Evolutionary conservation across 371 early-diverging fungal species (phyloP), one percentile per base, ranked within the genome.

Genomic region (Smittium mucronatum): DNA sequence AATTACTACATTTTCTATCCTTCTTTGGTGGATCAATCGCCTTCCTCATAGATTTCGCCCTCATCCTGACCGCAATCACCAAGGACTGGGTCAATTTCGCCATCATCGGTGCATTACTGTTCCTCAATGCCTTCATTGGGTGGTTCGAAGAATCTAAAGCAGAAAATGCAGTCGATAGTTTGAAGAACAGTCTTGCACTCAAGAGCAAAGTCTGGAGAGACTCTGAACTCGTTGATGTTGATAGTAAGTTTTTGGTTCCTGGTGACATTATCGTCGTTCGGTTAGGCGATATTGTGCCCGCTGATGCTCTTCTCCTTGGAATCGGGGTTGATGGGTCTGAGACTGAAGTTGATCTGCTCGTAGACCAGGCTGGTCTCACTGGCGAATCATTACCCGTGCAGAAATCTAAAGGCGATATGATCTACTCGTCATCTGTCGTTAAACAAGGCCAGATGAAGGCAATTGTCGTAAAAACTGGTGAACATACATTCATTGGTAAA

Each of bases 401-500:
- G 60, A 93, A 93, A 76, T 81, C 82, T 78, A 81, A 74, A 80
- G 84, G 83, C 68, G 85, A 88, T 68, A 85, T 87, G 75, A 80
- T 89, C 69, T 86, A 86, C 74, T 92, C 92, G 66, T 83, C 84
- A 61, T 85, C 88, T 2, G 91, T 93, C 29, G 92, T 94, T 69
- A 92, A 93, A 82, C 93, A 93, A 79, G 95, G 95, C 70, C 91
- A 93, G 79, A 92, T 90, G 60, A 84, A 83, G 75, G 94, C 92
- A 60, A 83, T 93, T 34, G 90, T 93, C 70, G 89, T 91, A 57
- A 85, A 84, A 69, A 93, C 93, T 63, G 93, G 94, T 34, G 67
- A 82, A 65, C 86, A 87, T 76, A 94, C 95, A 26, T 91, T 90
- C 80, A 90, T 94, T 72, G 95, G 95, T 70, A 88, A 87, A 72